phyloP scores from a whole-genome alignment of 2,329 filamentous ascomycete species.

The Hypoxylon sp. region DNA sequence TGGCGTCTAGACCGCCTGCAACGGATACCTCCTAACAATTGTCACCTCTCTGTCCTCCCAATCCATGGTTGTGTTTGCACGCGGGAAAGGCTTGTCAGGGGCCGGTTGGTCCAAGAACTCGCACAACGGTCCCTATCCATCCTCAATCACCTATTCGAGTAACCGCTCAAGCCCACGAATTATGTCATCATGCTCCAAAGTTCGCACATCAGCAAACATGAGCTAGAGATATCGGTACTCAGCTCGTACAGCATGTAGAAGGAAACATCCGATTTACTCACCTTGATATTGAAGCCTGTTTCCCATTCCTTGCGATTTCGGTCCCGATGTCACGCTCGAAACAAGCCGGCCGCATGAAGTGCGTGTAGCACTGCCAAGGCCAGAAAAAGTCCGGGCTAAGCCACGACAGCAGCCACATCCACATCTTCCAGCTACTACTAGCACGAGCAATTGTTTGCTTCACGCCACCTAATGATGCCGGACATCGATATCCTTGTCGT shows the following conservation, averaged over 20 bases:
- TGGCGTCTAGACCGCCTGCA: not conserved
- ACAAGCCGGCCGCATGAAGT: conserved; percentile 54
- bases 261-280: conserved; percentile 35
- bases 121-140: conserved; percentile 62
- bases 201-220: not conserved
- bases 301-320: conserved; percentile 50
- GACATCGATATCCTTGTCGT: conserved; percentile 58
- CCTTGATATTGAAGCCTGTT: conserved; percentile 51
- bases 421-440: conserved; percentile 52
- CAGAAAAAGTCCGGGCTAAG: conserved; percentile 54
- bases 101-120: conserved; percentile 57
- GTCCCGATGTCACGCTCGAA: conserved; percentile 52
- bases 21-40: not conserved
- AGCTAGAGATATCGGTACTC: not conserved
- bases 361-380: conserved; percentile 53
- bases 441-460: conserved; percentile 48
- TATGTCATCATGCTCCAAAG: conserved; percentile 54
- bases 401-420: conserved; percentile 52
- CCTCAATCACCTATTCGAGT: conserved; percentile 57
- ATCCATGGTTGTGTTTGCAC: not conserved
- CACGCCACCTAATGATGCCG: conserved; percentile 56
- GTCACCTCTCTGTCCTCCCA: conserved; percentile 5
- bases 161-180: conserved; percentile 55
- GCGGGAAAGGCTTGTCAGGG: conserved; percentile 43
- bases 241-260: not conserved